A percentile compares a stretch with the other conserved stretches of the same genome.
Evolutionary conservation across 2,329 filamentous ascomycete species (phyloP).

Genomic region (Ophiostoma ulmi): DNA sequence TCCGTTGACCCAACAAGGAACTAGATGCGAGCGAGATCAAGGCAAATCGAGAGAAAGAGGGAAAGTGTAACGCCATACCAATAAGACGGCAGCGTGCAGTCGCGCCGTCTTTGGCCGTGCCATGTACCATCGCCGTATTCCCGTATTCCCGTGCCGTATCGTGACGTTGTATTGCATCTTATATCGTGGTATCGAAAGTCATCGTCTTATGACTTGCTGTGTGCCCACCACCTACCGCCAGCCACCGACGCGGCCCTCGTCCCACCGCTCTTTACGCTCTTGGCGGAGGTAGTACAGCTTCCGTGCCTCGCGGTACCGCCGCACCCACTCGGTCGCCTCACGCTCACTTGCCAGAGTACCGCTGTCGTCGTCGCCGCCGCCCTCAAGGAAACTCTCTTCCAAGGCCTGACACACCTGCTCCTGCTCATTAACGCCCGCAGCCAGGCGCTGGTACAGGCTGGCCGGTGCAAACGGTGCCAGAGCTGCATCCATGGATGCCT

Average conservation of each 20-base stretch:
- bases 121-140: background rate
- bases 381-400: slow-evolving; percentile 82
- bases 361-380: slow-evolving; percentile 38
- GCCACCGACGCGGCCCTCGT: slow-evolving; percentile 88
- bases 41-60: background rate
- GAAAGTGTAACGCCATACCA: background rate
- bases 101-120: slow-evolving; percentile 4
- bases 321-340: slow-evolving; percentile 80
- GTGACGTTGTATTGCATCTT: background rate
- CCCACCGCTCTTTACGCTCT: slow-evolving; percentile 90
- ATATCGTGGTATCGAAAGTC: background rate
- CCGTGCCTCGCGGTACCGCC: slow-evolving; percentile 72
- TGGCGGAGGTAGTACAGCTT: slow-evolving; percentile 72
- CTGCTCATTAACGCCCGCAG: slow-evolving; percentile 74
- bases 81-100: background rate
- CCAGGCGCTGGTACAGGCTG: slow-evolving; percentile 76
- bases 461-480: slow-evolving; percentile 80
- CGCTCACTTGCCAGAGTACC: slow-evolving; percentile 62
- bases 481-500: slow-evolving; percentile 81
- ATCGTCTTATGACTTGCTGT: background rate
- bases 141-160: background rate
- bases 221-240: slow-evolving; percentile 58
- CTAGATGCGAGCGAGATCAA: background rate
- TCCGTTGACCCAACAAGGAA: background rate
- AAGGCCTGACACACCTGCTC: slow-evolving; percentile 72